Percentiles rank a stretch among this genome's conserved stretches.
Evolutionary conservation across 768 basidiomycete species (phyloP).

Genomic region (Albatrellus ellisii): DNA sequence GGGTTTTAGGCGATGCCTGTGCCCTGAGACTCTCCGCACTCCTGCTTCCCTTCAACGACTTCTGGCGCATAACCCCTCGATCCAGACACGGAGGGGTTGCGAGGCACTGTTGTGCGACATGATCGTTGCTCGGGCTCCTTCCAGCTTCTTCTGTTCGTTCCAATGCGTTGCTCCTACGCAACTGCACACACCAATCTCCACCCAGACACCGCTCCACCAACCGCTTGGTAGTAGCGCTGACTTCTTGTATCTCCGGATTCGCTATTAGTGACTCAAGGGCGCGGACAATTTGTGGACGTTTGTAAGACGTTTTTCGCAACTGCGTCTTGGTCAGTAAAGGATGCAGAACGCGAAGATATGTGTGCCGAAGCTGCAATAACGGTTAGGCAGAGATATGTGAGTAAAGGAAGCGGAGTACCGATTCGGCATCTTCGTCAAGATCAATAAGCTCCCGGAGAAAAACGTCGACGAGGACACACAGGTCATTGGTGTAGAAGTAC

Average conservation of each 20-base stretch:
- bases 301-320: slow-evolving; percentile 73
- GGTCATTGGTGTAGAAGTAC: slow-evolving; percentile 97
- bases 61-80: slow-evolving; percentile 21
- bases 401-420: slow-evolving; percentile 29
- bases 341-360: slow-evolving; percentile 91
- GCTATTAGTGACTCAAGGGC: slow-evolving; percentile 68
- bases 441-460: slow-evolving; percentile 91
- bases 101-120: slow-evolving; percentile 18
- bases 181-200: slow-evolving; percentile 76
- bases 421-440: slow-evolving; percentile 87
- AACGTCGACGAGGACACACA: slow-evolving; percentile 92
- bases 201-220: slow-evolving; percentile 84
- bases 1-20: not conserved
- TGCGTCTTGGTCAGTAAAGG: slow-evolving; percentile 94
- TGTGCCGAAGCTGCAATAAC: slow-evolving; percentile 65
- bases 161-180: slow-evolving; percentile 27
- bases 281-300: slow-evolving; percentile 79
- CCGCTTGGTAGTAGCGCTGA: slow-evolving; percentile 78
- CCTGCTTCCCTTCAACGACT: slow-evolving; percentile 45
- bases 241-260: slow-evolving; percentile 64
- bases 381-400: not conserved
- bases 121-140: slow-evolving; percentile 20
- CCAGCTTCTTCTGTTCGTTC: slow-evolving; percentile 12
- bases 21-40: slow-evolving; percentile 48
- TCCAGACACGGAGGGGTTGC: slow-evolving; percentile 19